Base-by-base conservation (phyloP, 1,139 yeast species). In the Debaryomyces subglobosus region DNA sequence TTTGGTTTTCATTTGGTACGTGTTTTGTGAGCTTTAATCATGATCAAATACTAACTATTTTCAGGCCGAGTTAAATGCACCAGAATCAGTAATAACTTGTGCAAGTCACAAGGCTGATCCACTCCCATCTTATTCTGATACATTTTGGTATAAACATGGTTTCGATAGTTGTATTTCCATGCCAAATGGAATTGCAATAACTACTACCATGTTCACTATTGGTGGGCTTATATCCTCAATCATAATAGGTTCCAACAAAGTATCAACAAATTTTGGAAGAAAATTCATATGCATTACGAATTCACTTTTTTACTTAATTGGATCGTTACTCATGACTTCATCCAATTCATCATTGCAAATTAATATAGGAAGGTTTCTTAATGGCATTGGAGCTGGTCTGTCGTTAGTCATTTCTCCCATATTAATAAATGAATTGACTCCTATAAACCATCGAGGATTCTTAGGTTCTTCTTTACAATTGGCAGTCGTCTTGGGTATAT, bases 41-140 rank as follows among this genome's bases (percentile, higher is more conserved):
- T 25, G 35, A 25, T 29, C 8, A 4, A 23, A 32, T 25, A 38
- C 43, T 38, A 38, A 36, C 36, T 20, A 27, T 10, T 12, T 13
- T 5, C 23, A 44, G 48, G 85, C 97, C 0, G 97, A 90, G 61
- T 72, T 91, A 54, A 91, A 91, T 67, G 96, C 96, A 2, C 95
- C 96, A 0, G 85, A 84, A 47, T 78, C 78, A 23, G 77, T 82
- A 13, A 70, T 89, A 33, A 75, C 88, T 5, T 87, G 79, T 52
- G 59, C 57, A 32, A 53, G 53, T 42, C 56, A 57, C 35, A 54
- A 53, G 36, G 53, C 55, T 3, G 72, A 72, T 3, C 64, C 65
- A 1, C 50, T 51, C 21, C 58, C 60, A 1, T 33, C 43, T 15
- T 70, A 67, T 47, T 55, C 58, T 0, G 61, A 62, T 18, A 65